phyloP scores from a whole-genome alignment of 2,329 filamentous ascomycete species.

The Colletotrichum magnum region DNA sequence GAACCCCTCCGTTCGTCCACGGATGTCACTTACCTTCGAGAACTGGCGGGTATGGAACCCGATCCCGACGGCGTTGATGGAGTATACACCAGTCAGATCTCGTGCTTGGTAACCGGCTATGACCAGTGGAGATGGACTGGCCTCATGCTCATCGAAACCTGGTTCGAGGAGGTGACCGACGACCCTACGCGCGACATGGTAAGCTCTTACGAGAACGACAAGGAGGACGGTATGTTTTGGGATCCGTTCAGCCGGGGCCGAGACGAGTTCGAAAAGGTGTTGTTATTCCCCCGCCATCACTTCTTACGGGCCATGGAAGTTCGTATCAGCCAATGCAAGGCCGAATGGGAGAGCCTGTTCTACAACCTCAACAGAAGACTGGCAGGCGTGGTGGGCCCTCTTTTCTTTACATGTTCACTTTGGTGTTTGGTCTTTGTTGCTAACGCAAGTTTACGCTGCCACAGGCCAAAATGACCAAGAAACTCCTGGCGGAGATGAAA shows the following conservation, averaged over 20 bases:
- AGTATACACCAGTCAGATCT: not conserved
- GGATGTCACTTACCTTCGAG: not conserved
- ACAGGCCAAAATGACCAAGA: too few species aligned
- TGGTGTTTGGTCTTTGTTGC: not conserved
- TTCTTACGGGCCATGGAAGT: not conserved
- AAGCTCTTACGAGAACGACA: not conserved
- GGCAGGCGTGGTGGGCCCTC: not conserved
- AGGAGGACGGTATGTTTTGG: not conserved
- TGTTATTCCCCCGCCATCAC: not conserved
- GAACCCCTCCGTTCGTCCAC: not conserved
- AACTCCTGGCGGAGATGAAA: too few species aligned
- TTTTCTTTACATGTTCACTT: not conserved
- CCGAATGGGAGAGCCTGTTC: not conserved
- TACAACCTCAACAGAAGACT: not conserved
- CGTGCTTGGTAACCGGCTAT: not conserved
- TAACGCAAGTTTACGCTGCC: not conserved
- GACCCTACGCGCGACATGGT: slow-evolving; percentile 12
- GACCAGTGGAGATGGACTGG: slow-evolving; percentile 6
- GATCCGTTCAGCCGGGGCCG: slow-evolving; percentile 1
- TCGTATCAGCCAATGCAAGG: not conserved
- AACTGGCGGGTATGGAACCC: not conserved
- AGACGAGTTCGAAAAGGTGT: not conserved
- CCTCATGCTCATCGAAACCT: not conserved
- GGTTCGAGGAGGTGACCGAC: not conserved
- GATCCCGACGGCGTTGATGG: not conserved